Base-by-base conservation (phyloP, 73 alveolate genomes). In the Uronychia setigera region DNA sequence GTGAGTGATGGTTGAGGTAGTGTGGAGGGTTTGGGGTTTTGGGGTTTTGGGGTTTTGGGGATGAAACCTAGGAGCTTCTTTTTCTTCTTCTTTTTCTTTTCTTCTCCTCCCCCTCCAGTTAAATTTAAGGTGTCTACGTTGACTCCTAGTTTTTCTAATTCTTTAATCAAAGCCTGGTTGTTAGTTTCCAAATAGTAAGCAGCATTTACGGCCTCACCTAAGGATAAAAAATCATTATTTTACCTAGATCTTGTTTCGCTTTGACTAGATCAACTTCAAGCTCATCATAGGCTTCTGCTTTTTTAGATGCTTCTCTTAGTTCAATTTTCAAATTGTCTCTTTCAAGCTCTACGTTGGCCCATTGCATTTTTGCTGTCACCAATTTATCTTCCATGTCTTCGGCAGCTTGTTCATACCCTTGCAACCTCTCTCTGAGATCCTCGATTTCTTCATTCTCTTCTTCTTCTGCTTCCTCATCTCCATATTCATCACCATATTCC, bases 401-500 rank as follows among this genome's bases (percentile, higher is more conserved):
- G 27, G 46, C 29, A 29, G 25, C 58, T 1, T 31, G 32, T 29
- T 28, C 59, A 9, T 76, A 26, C 27, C 27, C 29, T 5, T 76
- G 46, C 27, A 29, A 9, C 46, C 5, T 76, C 81, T 76, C 19
- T 29, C 19, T 30, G n/a, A 76, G 27, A 76, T 76, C 81, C 5
- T 26, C 5, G 1, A 25, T 58, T 27, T 5, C 81, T 13, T 26
- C 59, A 25, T 31, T 27, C 29, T 76, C 81, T 76, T 76, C 81
- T 27, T 76, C 81, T 30, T 76, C 81, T 31, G 25, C 81, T 27
- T 76, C 81, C 81, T 76, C 81, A 5, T 76, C 81, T 28, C 32
- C 79, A 26, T 67, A 29, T 67, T 67, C 19, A 5, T 67, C 79
- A 67, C 28, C 79, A n/a, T 67, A 29, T 13, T 9, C 46, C 81